Conservation (phyloP, 1,284 basidiomycete genomes). For the Trametes polyzona region DNA sequence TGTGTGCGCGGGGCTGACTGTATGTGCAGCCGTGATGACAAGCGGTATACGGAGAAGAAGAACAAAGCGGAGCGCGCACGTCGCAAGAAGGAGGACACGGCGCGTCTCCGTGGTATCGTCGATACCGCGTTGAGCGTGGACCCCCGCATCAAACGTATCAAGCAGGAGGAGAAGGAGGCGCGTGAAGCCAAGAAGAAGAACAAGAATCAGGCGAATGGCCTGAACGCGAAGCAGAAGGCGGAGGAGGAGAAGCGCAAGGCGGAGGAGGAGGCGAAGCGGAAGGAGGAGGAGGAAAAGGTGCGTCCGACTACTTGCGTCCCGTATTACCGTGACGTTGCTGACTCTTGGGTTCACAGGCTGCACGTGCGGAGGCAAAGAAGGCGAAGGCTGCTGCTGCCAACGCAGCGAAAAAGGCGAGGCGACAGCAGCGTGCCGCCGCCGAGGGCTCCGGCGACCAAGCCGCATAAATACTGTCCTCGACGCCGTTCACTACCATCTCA, state of each 20-base stretch:
- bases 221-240: conserved; percentile 61
- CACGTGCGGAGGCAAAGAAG: conserved; percentile 83
- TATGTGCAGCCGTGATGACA: conserved; percentile 85
- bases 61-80: conserved; percentile 97
- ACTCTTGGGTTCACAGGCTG: conserved; percentile 46
- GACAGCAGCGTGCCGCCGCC: conserved; percentile 50
- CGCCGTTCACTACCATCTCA: not conserved
- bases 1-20: conserved; percentile 12
- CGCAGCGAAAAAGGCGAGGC: conserved; percentile 95
- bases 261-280: conserved; percentile 62
- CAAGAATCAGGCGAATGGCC: conserved; percentile 47
- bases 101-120: conserved; percentile 86
- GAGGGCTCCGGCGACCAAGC: conserved; percentile 25
- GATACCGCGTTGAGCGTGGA: conserved; percentile 87
- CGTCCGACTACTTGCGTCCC: no score
- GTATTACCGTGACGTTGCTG: no score
- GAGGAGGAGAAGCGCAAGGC: conserved; percentile 79
- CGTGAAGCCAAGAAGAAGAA: conserved; percentile 91
- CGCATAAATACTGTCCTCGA: conserved; percentile 1
- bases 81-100: conserved; percentile 98
- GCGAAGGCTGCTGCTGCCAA: conserved; percentile 83
- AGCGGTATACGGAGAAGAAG: conserved; percentile 99
- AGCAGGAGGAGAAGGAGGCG: conserved; percentile 94
- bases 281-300: conserved; percentile 72
- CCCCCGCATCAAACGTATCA: conserved; percentile 97